These are phyloP conservation scores for Bauhinia variegata DNA, from an alignment of 306 rosid species.

Conservation along the genomic window DNA sequence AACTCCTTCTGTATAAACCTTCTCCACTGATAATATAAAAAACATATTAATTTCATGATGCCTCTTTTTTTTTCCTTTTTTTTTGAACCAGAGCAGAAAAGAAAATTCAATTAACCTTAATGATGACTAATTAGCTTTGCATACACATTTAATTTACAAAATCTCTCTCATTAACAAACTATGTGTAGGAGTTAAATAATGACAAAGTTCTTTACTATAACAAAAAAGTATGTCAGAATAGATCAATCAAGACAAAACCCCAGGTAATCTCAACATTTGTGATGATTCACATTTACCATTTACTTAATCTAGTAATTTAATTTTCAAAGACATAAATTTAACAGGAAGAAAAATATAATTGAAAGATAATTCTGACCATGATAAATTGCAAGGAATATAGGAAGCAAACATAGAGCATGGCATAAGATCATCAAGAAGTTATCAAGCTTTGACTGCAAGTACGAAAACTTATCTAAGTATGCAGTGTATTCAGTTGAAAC, in stretches of 20 bases:
- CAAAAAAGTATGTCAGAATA: no score
- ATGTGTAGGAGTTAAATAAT: no score
- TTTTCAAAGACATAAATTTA: not conserved
- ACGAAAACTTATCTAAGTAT: not conserved
- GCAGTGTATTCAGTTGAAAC: not conserved
- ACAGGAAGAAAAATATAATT: not conserved
- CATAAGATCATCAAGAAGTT: no score
- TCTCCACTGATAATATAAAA: not conserved
- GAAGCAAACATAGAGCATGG: not conserved
- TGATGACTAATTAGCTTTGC: no score
- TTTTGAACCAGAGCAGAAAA: not conserved
- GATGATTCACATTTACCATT: not conserved
- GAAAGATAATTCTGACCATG: not conserved
- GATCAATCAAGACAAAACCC: no score
- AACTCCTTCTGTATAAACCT: no score
- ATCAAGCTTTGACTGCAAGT: no score
- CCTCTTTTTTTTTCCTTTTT: not conserved
- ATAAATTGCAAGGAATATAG: not conserved
- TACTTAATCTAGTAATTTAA: not conserved
- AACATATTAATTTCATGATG: not conserved
- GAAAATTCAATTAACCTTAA: not conserved
- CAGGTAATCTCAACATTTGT: no score
- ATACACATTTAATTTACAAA: no score
- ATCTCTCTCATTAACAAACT: no score
- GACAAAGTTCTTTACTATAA: no score